Evolutionary conservation across 2,329 filamentous ascomycete species (phyloP).

Genomic region (Colletotrichum shisoi): DNA sequence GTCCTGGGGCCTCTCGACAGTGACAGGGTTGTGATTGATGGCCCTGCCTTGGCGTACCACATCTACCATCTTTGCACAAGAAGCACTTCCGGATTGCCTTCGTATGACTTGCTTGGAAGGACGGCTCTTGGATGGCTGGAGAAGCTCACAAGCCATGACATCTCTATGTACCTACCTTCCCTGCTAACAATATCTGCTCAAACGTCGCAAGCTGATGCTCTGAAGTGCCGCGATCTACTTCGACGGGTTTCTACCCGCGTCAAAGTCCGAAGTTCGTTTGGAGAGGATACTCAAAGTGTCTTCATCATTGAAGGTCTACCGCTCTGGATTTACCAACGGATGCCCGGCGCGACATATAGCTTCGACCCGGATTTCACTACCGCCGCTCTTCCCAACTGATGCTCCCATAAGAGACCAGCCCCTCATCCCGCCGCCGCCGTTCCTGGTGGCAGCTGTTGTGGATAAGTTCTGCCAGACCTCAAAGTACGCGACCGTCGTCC

Average conservation of each 20-base stretch:
- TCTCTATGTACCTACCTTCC: slow-evolving; percentile 66
- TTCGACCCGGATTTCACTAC: slow-evolving; percentile 16
- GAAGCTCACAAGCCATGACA: slow-evolving; percentile 60
- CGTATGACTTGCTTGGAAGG: slow-evolving; percentile 69
- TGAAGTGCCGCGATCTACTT: slow-evolving; percentile 77
- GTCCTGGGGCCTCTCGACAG: slow-evolving; percentile 52
- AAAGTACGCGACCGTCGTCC: slow-evolving; percentile 54
- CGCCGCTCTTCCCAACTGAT: slow-evolving; percentile 43
- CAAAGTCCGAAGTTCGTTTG: slow-evolving; percentile 70
- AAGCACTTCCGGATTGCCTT: slow-evolving; percentile 63
- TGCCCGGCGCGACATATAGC: slow-evolving; percentile 42
- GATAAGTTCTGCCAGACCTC: slow-evolving; percentile 67
- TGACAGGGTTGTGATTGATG: slow-evolving; percentile 70
- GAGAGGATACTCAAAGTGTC: slow-evolving; percentile 67
- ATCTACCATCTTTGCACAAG: slow-evolving; percentile 66
- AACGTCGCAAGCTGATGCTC: slow-evolving; percentile 9
- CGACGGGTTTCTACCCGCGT: slow-evolving; percentile 77
- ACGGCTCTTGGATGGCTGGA: slow-evolving; percentile 70
- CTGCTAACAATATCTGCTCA: not conserved
- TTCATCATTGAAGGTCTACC: slow-evolving; percentile 60
- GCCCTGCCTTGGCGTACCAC: slow-evolving; percentile 79
- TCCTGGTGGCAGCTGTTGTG: slow-evolving; percentile 79
- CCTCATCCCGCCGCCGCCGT: slow-evolving; percentile 65
- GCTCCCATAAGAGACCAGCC: slow-evolving; percentile 46
- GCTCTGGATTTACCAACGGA: slow-evolving; percentile 45